Evolutionary conservation across 352 stramenopile genomes (phyloP).

Genomic region (Phytophthora sojae): DNA sequence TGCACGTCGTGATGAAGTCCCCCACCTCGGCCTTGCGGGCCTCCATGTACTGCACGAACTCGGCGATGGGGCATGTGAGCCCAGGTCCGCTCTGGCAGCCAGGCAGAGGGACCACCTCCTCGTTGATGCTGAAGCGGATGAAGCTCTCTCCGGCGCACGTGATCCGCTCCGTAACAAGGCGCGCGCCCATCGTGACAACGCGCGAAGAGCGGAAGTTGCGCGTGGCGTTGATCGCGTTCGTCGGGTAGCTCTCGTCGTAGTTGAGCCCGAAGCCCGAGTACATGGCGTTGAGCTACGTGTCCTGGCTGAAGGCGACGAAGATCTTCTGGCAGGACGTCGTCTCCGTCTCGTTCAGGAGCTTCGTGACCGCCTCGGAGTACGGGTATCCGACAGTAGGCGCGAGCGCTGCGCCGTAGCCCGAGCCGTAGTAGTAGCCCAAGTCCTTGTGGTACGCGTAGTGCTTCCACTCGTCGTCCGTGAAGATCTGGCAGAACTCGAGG

Average conservation of each 20-base stretch:
- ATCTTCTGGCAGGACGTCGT: conserved; percentile 63
- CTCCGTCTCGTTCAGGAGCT: conserved; percentile 49
- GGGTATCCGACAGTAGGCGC: conserved; percentile 52
- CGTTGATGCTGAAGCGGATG: conserved; percentile 61
- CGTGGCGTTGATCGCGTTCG: conserved; percentile 36
- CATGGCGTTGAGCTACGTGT: conserved; percentile 64
- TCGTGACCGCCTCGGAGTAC: conserved; percentile 51
- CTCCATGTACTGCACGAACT: conserved; percentile 52
- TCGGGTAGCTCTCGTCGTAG: conserved; percentile 53
- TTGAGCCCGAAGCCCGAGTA: conserved; percentile 54
- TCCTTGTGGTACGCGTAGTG: conserved; percentile 65
- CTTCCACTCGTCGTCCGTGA: conserved; percentile 64
- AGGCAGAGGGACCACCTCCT: conserved; percentile 49
- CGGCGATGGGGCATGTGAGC: conserved; percentile 52
- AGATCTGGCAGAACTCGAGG: conserved; percentile 55
- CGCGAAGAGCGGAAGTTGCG: conserved; percentile 60
- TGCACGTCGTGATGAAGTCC: conserved; percentile 55
- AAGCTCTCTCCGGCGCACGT: conserved; percentile 48
- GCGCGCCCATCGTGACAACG: conserved; percentile 54
- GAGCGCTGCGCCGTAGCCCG: conserved; percentile 52
- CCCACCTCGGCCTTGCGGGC: conserved; percentile 44
- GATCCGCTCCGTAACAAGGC: conserved; percentile 56
- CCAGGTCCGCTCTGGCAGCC: conserved; percentile 56
- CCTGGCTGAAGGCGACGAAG: conserved; percentile 60
- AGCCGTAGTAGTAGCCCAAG: conserved; percentile 66